Base-by-base conservation (phyloP, 805 yeast genomes). In the Cyberlindnera bimundalis region DNA sequence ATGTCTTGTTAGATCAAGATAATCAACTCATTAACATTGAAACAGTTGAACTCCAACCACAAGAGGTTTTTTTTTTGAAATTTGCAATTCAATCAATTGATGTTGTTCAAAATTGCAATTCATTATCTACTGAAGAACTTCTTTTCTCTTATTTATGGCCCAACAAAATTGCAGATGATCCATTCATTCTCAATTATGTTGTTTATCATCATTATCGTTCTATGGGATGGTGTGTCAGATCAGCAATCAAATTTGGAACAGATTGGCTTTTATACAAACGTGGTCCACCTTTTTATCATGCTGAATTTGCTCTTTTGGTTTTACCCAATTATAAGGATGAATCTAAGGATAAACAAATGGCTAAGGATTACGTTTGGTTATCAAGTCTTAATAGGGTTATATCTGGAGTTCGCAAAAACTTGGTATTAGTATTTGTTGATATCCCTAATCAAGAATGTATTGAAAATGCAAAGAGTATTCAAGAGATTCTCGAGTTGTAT, bases 281-380 rank as follows among this genome's bases (percentile, higher is more conserved):
- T 43, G 99, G 99, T 0, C 99, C 98, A 8, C 97, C 97, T 2
- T 88, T 90, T 59, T 79, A 83, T 37, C 99, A 93, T 59, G 97
- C 99, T 0, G 96, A 89, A 58, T 86, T 78, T 60, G 86, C 91
- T 6, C 65, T 87, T 3, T 56, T 74, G 33, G 66, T 84, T 6
- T 43, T 78, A 20, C 70, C 74, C 1, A 61, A 65, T 32, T 60
- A 61, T 33, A 52, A 52, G 11, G 64, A 61, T 17, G 66, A 58
- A 8, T 51, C 55, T 0, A 46, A 58, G 25, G 63, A 64, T 41
- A 36, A 39, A 21, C 49, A 47, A 1, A 50, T 40, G 9, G 39
- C 62, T 1, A 62, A 57, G 26, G 70, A 61, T 43, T 79, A 77
- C 74, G 71, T 68, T 57, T 83, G 90, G 78, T 69, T 76, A 38